phyloP scores from a whole-genome alignment of 768 basidiomycete species.

The Termitomyces heimii region DNA sequence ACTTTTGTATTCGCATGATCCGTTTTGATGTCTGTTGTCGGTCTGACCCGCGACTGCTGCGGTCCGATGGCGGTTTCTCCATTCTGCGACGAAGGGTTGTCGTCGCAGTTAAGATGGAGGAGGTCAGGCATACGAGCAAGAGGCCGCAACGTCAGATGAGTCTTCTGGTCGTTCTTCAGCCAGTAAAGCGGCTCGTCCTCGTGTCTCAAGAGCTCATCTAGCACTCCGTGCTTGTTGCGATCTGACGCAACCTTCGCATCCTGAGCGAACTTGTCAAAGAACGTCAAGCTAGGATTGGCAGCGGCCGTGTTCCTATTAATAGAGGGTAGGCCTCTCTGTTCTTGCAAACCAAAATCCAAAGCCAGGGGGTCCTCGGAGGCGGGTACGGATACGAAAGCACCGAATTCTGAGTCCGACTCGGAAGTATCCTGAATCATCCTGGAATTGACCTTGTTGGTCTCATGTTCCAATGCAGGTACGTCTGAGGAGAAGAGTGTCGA shows the following conservation, averaged over 20 bases:
- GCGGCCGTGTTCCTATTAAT: not conserved
- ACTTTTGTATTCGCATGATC: conserved; percentile 2
- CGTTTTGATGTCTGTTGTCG: not conserved
- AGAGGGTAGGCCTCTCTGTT: not conserved
- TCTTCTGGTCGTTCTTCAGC: conserved; percentile 24
- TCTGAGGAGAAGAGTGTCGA: not conserved
- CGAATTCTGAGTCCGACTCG: conserved; percentile 8
- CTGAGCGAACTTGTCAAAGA: conserved; percentile 58
- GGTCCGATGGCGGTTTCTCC: not conserved
- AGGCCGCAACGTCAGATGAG: not conserved
- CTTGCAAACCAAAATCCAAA: not conserved
- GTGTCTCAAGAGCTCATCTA: conserved; percentile 60
- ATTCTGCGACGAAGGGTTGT: not conserved
- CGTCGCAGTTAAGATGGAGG: not conserved
- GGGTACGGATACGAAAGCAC: conserved; percentile 8
- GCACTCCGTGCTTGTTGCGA: conserved; percentile 42
- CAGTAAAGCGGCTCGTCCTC: conserved; percentile 72
- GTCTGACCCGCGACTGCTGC: not conserved
- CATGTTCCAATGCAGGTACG: not conserved
- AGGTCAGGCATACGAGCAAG: not conserved
- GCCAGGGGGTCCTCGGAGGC: conserved; percentile 3
- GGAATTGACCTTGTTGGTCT: not conserved
- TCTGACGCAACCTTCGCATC: conserved; percentile 51
- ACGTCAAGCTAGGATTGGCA: conserved; percentile 32
- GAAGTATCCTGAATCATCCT: not conserved